Percentiles rank a stretch among this genome's conserved stretches.
These are phyloP conservation scores for Gyromitra esculenta DNA, from an alignment of 2,329 filamentous ascomycete genomes.

Conservation along the genomic window DNA sequence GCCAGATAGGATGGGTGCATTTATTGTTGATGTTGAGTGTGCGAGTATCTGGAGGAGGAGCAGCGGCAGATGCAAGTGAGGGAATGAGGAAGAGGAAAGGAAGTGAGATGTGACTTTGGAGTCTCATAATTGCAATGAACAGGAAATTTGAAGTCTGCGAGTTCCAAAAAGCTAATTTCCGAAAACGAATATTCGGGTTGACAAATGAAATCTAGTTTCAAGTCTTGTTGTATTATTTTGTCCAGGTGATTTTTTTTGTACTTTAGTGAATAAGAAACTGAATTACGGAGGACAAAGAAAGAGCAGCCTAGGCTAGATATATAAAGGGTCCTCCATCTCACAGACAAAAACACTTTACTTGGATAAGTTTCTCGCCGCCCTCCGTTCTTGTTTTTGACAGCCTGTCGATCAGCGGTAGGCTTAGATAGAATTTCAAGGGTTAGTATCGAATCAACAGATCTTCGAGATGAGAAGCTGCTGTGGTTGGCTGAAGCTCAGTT, in stretches of 20 bases:
- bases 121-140: conserved; percentile 3
- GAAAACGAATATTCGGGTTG: background rate
- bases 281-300: background rate
- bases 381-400: conserved; percentile 8
- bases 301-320: background rate
- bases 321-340: background rate
- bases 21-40: conserved; percentile 76
- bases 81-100: conserved; percentile 34
- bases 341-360: background rate
- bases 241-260: background rate
- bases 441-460: background rate
- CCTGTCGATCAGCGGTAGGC: conserved; percentile 9
- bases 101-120: conserved; percentile 7
- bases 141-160: background rate
- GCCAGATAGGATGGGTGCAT: conserved; percentile 77
- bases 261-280: background rate
- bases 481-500: conserved; percentile 20
- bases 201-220: background rate
- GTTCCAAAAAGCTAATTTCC: background rate
- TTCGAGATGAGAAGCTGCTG: background rate
- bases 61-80: conserved; percentile 1
- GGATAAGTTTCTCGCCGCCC: background rate
- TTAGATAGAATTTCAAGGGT: background rate
- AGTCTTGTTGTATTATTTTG: background rate
- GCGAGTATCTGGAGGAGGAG: conserved; percentile 61